phyloP scores from a whole-genome alignment of 2,329 filamentous ascomycete genomes.

The Pestalotiopsis sp. region DNA sequence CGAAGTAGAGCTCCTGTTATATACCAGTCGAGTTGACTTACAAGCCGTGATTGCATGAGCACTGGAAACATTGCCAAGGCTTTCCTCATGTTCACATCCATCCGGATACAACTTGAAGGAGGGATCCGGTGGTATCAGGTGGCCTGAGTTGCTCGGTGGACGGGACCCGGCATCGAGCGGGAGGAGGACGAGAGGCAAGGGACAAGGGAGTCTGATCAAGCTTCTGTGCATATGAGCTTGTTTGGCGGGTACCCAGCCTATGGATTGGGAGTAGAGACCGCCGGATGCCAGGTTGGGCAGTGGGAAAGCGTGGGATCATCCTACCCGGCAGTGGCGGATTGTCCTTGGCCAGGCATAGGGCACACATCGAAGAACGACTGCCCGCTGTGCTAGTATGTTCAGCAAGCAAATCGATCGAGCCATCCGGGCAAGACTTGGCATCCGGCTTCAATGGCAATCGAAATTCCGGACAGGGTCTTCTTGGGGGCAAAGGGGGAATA shows the following conservation, averaged over 20 bases:
- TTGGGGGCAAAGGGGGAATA: neutral
- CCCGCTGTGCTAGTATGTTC: neutral
- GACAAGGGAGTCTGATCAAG: neutral
- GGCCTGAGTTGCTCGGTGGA: conserved; percentile 27
- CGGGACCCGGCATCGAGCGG: neutral
- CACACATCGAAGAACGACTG: neutral
- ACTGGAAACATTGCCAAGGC: conserved; percentile 30
- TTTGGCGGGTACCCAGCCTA: conserved; percentile 8
- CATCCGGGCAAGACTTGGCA: neutral
- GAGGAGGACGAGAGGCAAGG: neutral
- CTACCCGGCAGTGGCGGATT: neutral
- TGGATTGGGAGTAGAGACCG: neutral
- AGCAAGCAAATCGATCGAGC: neutral
- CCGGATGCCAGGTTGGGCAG: neutral
- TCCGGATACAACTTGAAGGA: conserved; percentile 40
- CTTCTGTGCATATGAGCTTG: conserved; percentile 12
- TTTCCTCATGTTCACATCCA: conserved; percentile 26
- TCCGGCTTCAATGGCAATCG: neutral
- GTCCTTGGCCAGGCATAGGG: conserved; percentile 15
- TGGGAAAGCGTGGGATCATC: neutral
- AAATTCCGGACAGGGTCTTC: neutral
- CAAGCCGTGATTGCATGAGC: conserved; percentile 25
- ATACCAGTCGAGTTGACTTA: conserved; percentile 27
- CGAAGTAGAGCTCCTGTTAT: conserved; percentile 37
- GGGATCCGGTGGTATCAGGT: conserved; percentile 44